Base-by-base conservation (phyloP, 306 rosid genomes). In the Rosa rugosa region DNA sequence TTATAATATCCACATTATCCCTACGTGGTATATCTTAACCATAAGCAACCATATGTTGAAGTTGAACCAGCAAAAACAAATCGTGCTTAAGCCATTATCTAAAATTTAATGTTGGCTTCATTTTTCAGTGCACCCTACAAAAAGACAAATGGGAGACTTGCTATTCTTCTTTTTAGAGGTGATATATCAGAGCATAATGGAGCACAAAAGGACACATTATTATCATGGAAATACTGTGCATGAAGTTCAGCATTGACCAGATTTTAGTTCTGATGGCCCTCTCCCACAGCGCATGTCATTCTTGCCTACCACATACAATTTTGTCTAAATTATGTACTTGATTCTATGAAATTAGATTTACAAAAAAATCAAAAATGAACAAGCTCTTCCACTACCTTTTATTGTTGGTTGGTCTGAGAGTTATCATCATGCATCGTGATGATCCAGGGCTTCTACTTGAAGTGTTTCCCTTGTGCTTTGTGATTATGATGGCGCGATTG, bases 21-120 rank as follows among this genome's bases (percentile, higher is more conserved):
- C 63, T 63, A 31, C 0, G 16, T 25, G 63, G 41, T 17, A 14
- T 38, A 74, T 57, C 23, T 57, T 38, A 73, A 74, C 5, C 50
- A 41, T 22, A 60, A 75, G 57, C 17, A 40, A 3, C 12, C 40
- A 56, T 53, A 17, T 51, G 34, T 25, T 60, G 5, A 64, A 64
- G 77, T 23, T 56, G 51, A 54, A 54, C 67, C 77, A 54, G 67
- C 25, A 38, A 54, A 40, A 54, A 69, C 13, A n/a, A 56, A 73
- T 40, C 40, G 6, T 60, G 20, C 34, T 6, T 44, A 60, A 42
- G 38, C 57, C 70, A 60, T 44, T 60, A 42, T 60, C 45, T 72
- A 62, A 60, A 17, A 23, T 14, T 34, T 9, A 59, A 36, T 22
- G 42, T 60, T 60, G 44, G 6, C 4, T n/a, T 0, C 17, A 22